Evolutionary conservation across 108 stramenopile species (phyloP).

Genomic region (Cyclotella atomus): DNA sequence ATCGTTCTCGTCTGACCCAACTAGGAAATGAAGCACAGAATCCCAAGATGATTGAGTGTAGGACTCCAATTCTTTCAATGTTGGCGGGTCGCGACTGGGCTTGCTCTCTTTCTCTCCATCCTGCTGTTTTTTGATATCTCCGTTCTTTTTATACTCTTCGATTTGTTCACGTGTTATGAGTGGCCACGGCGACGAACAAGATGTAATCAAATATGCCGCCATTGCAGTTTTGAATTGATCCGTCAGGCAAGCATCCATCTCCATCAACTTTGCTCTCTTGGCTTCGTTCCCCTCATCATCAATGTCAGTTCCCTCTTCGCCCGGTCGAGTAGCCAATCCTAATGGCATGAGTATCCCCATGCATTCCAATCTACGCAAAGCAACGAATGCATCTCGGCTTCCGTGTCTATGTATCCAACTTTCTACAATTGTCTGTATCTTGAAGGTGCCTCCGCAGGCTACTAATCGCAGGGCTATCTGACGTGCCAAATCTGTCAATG

Average conservation of each 20-base stretch:
- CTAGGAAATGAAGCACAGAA: conserved; percentile 84
- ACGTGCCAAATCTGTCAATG: conserved; percentile 39
- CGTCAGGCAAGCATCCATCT: conserved; percentile 31
- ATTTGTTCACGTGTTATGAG: conserved; percentile 41
- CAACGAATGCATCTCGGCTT: conserved; percentile 29
- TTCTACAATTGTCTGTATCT: conserved; percentile 21
- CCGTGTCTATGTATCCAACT: conserved; percentile 41
- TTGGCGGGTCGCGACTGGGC: conserved; percentile 54
- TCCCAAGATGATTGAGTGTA: conserved; percentile 86
- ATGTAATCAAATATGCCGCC: conserved; percentile 31
- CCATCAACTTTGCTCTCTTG: conserved; percentile 34
- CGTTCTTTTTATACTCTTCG: conserved; percentile 15
- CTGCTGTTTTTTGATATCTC: conserved; percentile 6
- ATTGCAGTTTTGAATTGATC: conserved; percentile 42
- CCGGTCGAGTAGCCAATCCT: conserved; percentile 17
- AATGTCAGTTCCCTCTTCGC: conserved; percentile 10
- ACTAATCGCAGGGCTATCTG: conserved; percentile 41
- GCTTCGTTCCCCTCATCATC: conserved; percentile 23
- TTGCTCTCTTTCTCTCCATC: conserved; percentile 24
- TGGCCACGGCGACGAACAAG: conserved; percentile 45
- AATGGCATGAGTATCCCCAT: conserved; percentile 45
- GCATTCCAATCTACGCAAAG: conserved; percentile 36
- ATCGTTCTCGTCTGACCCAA: conserved; percentile 65
- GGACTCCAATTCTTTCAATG: conserved; percentile 69
- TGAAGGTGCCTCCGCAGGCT: conserved; percentile 48